These are phyloP conservation scores for Populus hybrid DNA, from an alignment of 441 rosid species.

Conservation along the genomic window DNA sequence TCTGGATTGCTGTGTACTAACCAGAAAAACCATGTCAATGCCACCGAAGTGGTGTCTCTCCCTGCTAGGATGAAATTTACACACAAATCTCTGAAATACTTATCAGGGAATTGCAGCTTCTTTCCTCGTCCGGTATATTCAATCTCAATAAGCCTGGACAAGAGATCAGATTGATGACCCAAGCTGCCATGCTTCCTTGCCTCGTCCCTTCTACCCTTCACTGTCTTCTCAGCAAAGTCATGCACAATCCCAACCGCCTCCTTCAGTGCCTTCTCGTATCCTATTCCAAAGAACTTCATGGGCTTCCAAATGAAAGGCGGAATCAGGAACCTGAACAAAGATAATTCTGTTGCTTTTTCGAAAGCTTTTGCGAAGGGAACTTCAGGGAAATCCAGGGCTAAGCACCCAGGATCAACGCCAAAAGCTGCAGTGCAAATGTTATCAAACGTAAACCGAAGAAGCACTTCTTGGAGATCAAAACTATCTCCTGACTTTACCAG, in stretches of 20 bases:
- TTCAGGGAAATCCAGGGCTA: conserved; percentile 49
- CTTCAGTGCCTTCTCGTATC: conserved; percentile 54
- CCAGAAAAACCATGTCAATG: conserved; percentile 78
- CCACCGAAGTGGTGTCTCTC: conserved; percentile 77
- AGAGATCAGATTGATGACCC: conserved; percentile 48
- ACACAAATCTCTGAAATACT: conserved; percentile 59
- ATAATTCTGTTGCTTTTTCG: conserved; percentile 70
- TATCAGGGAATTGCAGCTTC: conserved; percentile 26
- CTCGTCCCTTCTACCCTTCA: conserved; percentile 35
- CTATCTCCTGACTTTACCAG: conserved; percentile 30
- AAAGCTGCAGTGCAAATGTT: conserved; percentile 63
- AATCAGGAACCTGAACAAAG: conserved; percentile 50
- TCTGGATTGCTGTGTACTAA: conserved; percentile 42
- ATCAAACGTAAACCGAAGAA: conserved; percentile 69
- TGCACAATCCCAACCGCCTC: conserved; percentile 55
- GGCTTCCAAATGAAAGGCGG: conserved; percentile 69
- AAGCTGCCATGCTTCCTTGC: conserved; percentile 29
- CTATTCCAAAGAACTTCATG: conserved; percentile 49
- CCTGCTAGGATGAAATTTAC: conserved; percentile 70
- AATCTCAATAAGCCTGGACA: conserved; percentile 53
- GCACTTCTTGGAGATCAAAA: conserved; percentile 68
- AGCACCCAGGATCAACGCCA: conserved; percentile 69
- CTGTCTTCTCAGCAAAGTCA: conserved; percentile 48
- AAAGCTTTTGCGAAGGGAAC: conserved; percentile 75
- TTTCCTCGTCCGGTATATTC: conserved; percentile 27